These are phyloP conservation scores for Verticillium nonalfalfae DNA, from an alignment of 2,329 filamentous ascomycete species.

Conservation along the genomic window DNA sequence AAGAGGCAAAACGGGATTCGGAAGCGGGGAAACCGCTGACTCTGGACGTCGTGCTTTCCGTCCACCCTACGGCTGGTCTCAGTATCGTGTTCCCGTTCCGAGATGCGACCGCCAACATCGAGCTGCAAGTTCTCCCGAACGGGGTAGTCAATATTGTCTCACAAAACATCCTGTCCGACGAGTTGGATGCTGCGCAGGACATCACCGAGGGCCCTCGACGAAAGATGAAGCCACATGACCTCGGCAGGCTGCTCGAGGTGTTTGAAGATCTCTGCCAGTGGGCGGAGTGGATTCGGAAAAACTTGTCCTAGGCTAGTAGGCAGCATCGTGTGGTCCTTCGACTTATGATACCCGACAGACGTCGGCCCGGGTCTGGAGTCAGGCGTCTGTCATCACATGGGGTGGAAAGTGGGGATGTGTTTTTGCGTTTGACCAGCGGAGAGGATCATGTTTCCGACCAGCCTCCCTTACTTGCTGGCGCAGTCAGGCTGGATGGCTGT, in stretches of 20 bases:
- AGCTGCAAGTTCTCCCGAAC: conserved; percentile 53
- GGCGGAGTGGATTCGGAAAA: conserved; percentile 44
- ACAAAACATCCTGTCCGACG: conserved; percentile 43
- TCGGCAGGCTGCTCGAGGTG: conserved; percentile 39
- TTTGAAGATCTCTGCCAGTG: conserved; percentile 47
- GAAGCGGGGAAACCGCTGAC: not conserved
- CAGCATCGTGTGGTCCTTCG: not conserved
- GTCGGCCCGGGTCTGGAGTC: not conserved
- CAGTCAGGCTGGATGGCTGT: not conserved
- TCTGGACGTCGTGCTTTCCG: conserved; percentile 46
- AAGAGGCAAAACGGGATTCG: not conserved
- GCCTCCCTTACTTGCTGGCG: not conserved
- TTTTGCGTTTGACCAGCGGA: not conserved
- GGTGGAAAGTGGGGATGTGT: not conserved
- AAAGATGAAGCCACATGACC: conserved; percentile 22
- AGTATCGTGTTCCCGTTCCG: conserved; percentile 49
- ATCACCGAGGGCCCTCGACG: conserved; percentile 12
- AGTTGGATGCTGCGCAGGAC: conserved; percentile 6
- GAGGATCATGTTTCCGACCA: not conserved
- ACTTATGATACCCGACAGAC: not conserved
- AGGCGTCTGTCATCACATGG: not conserved
- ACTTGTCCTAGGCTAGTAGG: conserved; percentile 4
- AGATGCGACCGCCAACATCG: conserved; percentile 42
- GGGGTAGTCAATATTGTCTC: conserved; percentile 51
- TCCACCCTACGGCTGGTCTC: conserved; percentile 41